Evolutionary conservation across 1,284 basidiomycete species (phyloP), one percentile per base, ranked within the genome.

Genomic region (Wolfiporia cocos): DNA sequence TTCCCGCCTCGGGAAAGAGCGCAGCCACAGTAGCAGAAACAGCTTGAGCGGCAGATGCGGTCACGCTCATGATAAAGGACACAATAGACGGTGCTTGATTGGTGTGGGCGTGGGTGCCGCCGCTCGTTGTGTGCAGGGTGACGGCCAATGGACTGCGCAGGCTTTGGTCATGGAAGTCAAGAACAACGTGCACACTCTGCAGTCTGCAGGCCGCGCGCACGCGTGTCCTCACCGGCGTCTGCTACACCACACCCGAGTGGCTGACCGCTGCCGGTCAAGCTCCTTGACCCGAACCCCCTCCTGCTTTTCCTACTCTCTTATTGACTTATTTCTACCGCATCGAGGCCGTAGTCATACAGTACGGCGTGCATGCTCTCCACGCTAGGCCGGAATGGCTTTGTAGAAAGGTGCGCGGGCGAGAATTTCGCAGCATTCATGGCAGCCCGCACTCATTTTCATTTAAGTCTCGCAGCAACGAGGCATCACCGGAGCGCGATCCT

Each of bases 301-400:
- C n/a, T 23, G 26, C 29, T 28, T 17, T 39, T 26, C 9, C 31
- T 39, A 30, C 39, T 20, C 23, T 35, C 26, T 5, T 12, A 20
- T n/a, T n/a, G n/a, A n/a, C 15, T 24, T 15, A 6, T 20, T 32
- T 40, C 33, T 39, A 5, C 20, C 36, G 20, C 24, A n/a, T 33
- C 19, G 29, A 19, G 32, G 21, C 22, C 22, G 18, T 15, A 23
- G 28, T 15, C 33, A 20, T 26, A 19, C 23, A 29, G 21, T 12
- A 12, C 12, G 31, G 42, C 42, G 53, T 57, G 55, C 18, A 64
- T 65, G 63, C 57, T 65, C 44, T 47, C 54, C 32, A 50, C 58
- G 42, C 39, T 64, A n/a, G 51, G 57, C 34, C 56, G 58, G 44
- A 55, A 64, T 60, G 59, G 62, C 40, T 38, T 60, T 43, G 56